Conservation (phyloP, 164 flowering plant genomes). For the Annona squamosa region DNA sequence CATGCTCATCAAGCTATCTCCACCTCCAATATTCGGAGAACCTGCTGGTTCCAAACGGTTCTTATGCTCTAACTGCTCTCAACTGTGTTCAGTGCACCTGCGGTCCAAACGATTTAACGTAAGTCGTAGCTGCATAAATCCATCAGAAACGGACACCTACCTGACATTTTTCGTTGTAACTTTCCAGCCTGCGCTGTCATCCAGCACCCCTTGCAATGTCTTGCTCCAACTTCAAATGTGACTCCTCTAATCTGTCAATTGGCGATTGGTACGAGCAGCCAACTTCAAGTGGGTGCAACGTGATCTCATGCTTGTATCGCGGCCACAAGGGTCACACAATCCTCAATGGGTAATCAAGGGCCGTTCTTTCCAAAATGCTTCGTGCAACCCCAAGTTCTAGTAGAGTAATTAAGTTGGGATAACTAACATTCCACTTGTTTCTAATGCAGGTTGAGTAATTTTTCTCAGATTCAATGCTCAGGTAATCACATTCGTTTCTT, state of each 20-base stretch:
- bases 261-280: conserved; percentile 15
- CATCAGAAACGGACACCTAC: neutral
- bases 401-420: neutral
- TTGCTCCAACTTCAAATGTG: conserved; percentile 25
- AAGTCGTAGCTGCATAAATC: conserved; percentile 2
- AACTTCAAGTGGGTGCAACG: conserved; percentile 15
- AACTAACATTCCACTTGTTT: neutral
- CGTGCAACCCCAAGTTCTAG: neutral
- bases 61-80: conserved; percentile 27
- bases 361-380: too few species aligned
- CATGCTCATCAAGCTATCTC: conserved; percentile 28
- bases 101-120: conserved; percentile 21
- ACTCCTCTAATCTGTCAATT: conserved; percentile 17
- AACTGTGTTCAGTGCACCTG: conserved; percentile 27
- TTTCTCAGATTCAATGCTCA: conserved; percentile 9
- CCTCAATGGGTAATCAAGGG: conserved; percentile 11
- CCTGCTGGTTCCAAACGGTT: conserved; percentile 25
- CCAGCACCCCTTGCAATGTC: conserved; percentile 10
- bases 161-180: neutral
- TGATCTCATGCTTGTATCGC: conserved; percentile 22
- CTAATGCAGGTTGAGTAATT: conserved; percentile 6
- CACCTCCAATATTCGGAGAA: conserved; percentile 19
- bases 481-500: conserved; percentile 2
- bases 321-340: conserved; percentile 19
- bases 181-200: conserved; percentile 8